These are phyloP conservation scores for Cryptococcus depauperatus DNA, from an alignment of 1,284 basidiomycete species.

Conservation along the genomic window DNA sequence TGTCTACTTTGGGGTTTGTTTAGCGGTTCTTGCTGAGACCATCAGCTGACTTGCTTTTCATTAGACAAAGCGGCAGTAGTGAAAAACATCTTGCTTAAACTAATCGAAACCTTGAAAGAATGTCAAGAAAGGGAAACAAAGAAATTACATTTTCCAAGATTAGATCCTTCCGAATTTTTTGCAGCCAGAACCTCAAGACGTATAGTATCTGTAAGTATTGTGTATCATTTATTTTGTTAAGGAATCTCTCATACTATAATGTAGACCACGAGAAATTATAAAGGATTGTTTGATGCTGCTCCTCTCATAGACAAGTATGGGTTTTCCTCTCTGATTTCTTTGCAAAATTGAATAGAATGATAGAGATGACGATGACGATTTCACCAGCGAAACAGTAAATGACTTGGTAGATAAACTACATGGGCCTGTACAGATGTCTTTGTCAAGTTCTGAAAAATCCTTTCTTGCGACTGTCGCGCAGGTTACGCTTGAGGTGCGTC, in stretches of 20 bases:
- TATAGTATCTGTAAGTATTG: conserved; percentile 3
- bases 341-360: neutral
- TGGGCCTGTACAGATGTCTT: conserved; percentile 55
- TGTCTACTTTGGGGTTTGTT: conserved; percentile 76
- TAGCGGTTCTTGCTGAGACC: neutral
- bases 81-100: conserved; percentile 65
- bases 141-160: conserved; percentile 23
- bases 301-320: conserved; percentile 13
- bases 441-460: conserved; percentile 67
- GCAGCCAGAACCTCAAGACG: conserved; percentile 6
- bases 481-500: conserved; percentile 69
- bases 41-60: neutral
- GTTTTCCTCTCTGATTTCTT: neutral
- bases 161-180: conserved; percentile 35
- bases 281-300: conserved; percentile 28
- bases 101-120: conserved; percentile 48
- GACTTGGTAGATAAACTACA: conserved; percentile 60
- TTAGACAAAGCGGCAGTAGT: conserved; percentile 73
- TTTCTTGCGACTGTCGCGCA: conserved; percentile 73
- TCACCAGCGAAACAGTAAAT: conserved; percentile 57
- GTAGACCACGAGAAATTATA: conserved; percentile 30
- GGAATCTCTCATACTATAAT: neutral
- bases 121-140: conserved; percentile 30
- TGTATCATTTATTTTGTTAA: neutral
- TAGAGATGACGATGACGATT: conserved; percentile 53